A percentile compares a stretch with the other conserved stretches of the same genome.
These are phyloP conservation scores for Trichomonas gallinae DNA, from an alignment of 208 protist genomes.

Conservation along the genomic window DNA sequence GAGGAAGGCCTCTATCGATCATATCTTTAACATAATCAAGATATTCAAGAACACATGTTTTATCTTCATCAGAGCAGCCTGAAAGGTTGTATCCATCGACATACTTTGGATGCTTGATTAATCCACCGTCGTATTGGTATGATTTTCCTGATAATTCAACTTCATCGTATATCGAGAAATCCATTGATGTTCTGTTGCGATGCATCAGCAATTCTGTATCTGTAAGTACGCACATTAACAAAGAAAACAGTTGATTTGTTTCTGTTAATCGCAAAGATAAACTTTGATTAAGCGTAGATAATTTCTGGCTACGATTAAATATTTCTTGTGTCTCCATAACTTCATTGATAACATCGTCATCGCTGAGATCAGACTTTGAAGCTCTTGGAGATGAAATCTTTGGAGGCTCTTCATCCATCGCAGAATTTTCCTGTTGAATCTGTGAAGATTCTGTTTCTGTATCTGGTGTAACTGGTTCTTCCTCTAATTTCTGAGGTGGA, in stretches of 20 bases:
- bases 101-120: background rate
- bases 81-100: background rate
- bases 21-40: background rate
- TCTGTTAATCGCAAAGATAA: background rate
- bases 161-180: background rate
- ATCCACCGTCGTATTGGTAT: background rate
- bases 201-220: background rate
- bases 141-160: background rate
- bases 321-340: background rate
- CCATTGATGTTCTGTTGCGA: background rate
- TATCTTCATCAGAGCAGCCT: background rate
- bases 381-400: background rate
- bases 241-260: slow-evolving; percentile 3
- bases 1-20: background rate
- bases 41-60: background rate
- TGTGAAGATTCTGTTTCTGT: background rate
- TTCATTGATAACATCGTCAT: background rate
- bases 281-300: background rate
- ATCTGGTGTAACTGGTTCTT: background rate
- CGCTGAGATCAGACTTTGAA: background rate
- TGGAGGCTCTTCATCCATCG: background rate
- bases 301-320: background rate
- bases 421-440: background rate
- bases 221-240: background rate
- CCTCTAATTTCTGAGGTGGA: background rate